These are phyloP conservation scores for Cyclocybe aegerita DNA, from an alignment of 768 basidiomycete species.

Conservation along the genomic window DNA sequence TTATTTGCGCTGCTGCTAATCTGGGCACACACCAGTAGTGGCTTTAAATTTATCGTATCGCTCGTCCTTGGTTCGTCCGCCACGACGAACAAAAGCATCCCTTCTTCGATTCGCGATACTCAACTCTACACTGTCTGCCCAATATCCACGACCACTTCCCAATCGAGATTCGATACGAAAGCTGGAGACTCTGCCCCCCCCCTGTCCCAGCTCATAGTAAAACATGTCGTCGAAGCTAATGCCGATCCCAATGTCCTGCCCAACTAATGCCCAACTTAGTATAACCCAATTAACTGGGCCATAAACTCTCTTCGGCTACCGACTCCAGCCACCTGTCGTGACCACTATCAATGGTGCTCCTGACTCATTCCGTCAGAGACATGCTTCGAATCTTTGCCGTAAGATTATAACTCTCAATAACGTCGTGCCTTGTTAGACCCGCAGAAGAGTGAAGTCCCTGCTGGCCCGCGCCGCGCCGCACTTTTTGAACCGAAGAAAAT, in stretches of 20 bases:
- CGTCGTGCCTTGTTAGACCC: slow-evolving; percentile 27
- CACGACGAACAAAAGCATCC: no score
- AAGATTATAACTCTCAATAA: neutral
- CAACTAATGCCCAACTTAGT: slow-evolving; percentile 20
- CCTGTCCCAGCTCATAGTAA: slow-evolving; percentile 49
- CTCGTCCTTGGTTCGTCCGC: slow-evolving; percentile 18
- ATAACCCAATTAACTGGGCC: slow-evolving; percentile 50
- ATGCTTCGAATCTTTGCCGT: neutral
- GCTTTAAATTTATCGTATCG: slow-evolving; percentile 48
- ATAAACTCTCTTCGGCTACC: slow-evolving; percentile 44
- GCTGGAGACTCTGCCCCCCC: slow-evolving; percentile 48
- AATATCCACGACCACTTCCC: slow-evolving; percentile 51
- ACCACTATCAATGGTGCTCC: slow-evolving; percentile 45
- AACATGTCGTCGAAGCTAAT: slow-evolving; percentile 36
- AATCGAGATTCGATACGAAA: slow-evolving; percentile 54
- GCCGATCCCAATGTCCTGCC: slow-evolving; percentile 43
- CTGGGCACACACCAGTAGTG: slow-evolving; percentile 25
- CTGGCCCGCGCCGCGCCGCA: slow-evolving; percentile 38
- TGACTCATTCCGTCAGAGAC: slow-evolving; percentile 55
- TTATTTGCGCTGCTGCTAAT: slow-evolving; percentile 50
- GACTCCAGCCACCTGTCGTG: slow-evolving; percentile 44
- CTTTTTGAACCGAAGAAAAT: slow-evolving; percentile 54
- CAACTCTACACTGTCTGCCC: slow-evolving; percentile 46
- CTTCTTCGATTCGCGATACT: neutral
- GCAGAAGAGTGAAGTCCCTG: slow-evolving; percentile 33